Evolutionary conservation across 371 early-diverging fungal genomes (phyloP).

Genomic region (Rhizopus delemar): DNA sequence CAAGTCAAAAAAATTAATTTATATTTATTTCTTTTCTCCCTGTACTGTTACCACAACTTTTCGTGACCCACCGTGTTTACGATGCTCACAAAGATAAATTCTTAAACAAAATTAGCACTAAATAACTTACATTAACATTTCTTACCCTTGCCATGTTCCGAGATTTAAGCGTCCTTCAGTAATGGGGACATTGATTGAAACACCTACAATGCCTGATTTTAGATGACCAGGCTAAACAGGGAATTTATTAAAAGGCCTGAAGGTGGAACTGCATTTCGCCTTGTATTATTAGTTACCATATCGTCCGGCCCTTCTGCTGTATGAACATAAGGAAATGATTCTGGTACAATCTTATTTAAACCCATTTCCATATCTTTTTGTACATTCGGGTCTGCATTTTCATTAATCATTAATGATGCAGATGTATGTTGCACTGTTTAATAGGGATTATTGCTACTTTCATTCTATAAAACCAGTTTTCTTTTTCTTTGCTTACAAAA

Average conservation of each 20-base stretch:
- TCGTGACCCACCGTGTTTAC: slow-evolving; percentile 64
- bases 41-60: slow-evolving; percentile 74
- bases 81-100: slow-evolving; percentile 15
- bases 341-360: slow-evolving; percentile 61
- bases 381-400: slow-evolving; percentile 81
- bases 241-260: slow-evolving; percentile 1
- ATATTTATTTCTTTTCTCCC: slow-evolving; percentile 53
- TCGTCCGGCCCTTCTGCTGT: slow-evolving; percentile 70
- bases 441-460: background rate
- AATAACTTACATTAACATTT: slow-evolving; percentile 45
- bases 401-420: slow-evolving; percentile 86
- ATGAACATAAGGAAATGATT: slow-evolving; percentile 75
- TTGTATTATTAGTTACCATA: slow-evolving; percentile 36
- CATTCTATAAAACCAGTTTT: background rate
- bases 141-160: slow-evolving; percentile 88
- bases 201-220: slow-evolving; percentile 83
- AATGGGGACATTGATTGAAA: slow-evolving; percentile 86
- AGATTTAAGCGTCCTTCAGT: slow-evolving; percentile 74
- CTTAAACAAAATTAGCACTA: background rate
- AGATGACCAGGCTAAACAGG: slow-evolving; percentile 78
- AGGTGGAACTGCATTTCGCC: too few relatives aligned
- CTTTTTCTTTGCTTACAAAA: slow-evolving; percentile 59
- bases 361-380: slow-evolving; percentile 71
- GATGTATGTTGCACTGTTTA: slow-evolving; percentile 83
- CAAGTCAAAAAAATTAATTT: too few relatives aligned